phyloP scores from a whole-genome alignment of 2,329 filamentous ascomycete species.

The Plectosphaerella plurivora region DNA sequence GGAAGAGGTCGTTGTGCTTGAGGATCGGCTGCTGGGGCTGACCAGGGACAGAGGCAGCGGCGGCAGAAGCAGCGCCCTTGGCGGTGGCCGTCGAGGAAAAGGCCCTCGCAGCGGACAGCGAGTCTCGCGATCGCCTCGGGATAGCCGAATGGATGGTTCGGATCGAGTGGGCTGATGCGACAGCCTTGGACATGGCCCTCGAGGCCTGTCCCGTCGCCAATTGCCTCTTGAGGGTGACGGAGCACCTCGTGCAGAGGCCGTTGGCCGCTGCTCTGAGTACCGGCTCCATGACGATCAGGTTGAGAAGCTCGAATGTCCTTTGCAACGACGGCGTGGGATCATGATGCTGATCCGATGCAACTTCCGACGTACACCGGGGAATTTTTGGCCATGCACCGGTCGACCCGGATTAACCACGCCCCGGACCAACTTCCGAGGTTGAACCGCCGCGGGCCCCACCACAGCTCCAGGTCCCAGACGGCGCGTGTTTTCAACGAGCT shows the following conservation, averaged over 20 bases:
- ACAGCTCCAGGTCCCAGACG: neutral
- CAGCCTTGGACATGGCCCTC: conserved; percentile 2
- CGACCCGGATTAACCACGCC: conserved; percentile 6
- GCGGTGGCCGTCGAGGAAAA: conserved; percentile 21
- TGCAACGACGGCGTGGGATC: neutral
- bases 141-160: conserved; percentile 22
- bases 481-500: conserved; percentile 9
- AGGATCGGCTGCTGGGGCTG: conserved; percentile 31
- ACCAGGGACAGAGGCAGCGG: conserved; percentile 14
- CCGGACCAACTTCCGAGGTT: neutral
- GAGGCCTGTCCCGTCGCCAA: conserved; percentile 5
- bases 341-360: neutral
- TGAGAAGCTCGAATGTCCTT: too few relatives aligned
- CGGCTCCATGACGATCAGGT: conserved; percentile 11
- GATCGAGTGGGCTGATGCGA: conserved; percentile 20
- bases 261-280: conserved; percentile 16
- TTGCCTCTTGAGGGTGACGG: conserved; percentile 9
- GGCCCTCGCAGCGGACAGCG: conserved; percentile 15
- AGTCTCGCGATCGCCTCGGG: conserved; percentile 8
- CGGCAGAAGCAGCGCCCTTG: conserved; percentile 17
- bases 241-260: conserved; percentile 17
- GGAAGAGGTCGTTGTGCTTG: conserved; percentile 79
- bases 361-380: conserved; percentile 2
- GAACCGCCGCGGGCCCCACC: neutral
- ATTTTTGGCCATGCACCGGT: conserved; percentile 7